Evolutionary conservation across 208 protist species (phyloP).

Genomic region (Angomonas ambiguus): DNA sequence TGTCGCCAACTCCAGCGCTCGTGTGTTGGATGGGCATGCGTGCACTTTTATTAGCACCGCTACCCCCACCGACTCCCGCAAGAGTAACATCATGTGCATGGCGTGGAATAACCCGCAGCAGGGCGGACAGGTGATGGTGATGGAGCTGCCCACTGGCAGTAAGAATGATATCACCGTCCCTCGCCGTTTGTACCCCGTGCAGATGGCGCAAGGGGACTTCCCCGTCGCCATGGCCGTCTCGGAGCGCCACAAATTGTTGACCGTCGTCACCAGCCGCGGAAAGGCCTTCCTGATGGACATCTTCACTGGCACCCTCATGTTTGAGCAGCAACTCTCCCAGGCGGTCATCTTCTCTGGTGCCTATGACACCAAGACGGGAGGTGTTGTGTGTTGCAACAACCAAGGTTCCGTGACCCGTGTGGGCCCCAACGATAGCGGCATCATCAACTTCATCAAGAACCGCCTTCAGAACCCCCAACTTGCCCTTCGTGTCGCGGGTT

Average conservation of each 20-base stretch:
- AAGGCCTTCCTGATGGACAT: conserved; percentile 95
- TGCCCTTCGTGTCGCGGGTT: conserved; percentile 94
- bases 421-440: conserved; percentile 93
- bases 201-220: conserved; percentile 94
- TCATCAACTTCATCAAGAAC: conserved; percentile 96
- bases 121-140: conserved; percentile 86
- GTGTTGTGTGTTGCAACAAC: conserved; percentile 96
- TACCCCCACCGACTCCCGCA: conserved; percentile 56
- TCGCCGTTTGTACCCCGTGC: conserved; percentile 49
- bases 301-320: conserved; percentile 92
- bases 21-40: conserved; percentile 96
- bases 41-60: conserved; percentile 90
- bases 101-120: conserved; percentile 85
- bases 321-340: conserved; percentile 93
- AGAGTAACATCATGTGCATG: conserved; percentile 94
- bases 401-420: conserved; percentile 93
- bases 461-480: conserved; percentile 92
- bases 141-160: conserved; percentile 81
- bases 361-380: conserved; percentile 76
- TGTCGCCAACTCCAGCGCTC: conserved; percentile 92
- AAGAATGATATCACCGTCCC: conserved; percentile 75
- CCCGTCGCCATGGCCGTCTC: conserved; percentile 96
- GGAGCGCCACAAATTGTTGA: conserved; percentile 95
- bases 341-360: conserved; percentile 97
- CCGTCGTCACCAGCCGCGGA: conserved; percentile 96